A percentile compares a stretch with the other conserved stretches of the same genome.
Evolutionary conservation across 495 filamentous ascomycete species (phyloP).

Genomic region (Tuber melanosporum): DNA sequence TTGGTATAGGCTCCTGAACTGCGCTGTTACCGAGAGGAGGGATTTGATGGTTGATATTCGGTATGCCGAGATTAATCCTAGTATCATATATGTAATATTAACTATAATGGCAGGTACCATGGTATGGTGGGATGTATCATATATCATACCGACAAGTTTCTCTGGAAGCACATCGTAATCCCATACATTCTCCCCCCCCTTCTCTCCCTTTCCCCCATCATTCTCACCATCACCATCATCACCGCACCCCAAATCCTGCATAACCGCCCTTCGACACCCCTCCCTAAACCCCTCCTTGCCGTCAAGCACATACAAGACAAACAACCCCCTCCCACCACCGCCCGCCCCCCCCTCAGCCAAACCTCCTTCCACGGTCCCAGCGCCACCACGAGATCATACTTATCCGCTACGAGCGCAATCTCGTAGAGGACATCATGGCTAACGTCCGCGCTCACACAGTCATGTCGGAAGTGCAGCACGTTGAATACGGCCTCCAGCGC

Average conservation of each 20-base stretch:
- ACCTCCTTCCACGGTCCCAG: slow-evolving; percentile 29
- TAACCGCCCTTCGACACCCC: neutral
- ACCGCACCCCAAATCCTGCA: neutral
- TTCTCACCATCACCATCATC: neutral
- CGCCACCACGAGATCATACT: slow-evolving; percentile 28
- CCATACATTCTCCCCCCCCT: neutral
- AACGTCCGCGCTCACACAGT: neutral
- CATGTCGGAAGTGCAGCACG: slow-evolving; percentile 26
- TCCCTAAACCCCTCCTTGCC: slow-evolving; percentile 9
- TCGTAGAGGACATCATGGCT: slow-evolving; percentile 7
- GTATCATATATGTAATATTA: neutral
- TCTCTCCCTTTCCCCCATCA: neutral
- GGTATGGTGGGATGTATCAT: neutral
- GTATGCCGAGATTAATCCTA: neutral
- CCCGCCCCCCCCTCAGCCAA: slow-evolving; percentile 7
- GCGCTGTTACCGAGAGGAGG: slow-evolving; percentile 8
- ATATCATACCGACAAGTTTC: slow-evolving; percentile 8
- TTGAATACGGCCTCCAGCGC: slow-evolving; percentile 28
- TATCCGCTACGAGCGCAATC: slow-evolving; percentile 33
- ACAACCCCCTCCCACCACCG: neutral
- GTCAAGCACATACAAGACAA: slow-evolving; percentile 17
- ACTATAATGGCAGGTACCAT: neutral
- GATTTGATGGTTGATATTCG: neutral
- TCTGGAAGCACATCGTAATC: slow-evolving; percentile 11
- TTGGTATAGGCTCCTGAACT: slow-evolving; percentile 7